Evolutionary conservation across 306 rosid species (phyloP).

Genomic region (Oxytropis ochrocephala): DNA sequence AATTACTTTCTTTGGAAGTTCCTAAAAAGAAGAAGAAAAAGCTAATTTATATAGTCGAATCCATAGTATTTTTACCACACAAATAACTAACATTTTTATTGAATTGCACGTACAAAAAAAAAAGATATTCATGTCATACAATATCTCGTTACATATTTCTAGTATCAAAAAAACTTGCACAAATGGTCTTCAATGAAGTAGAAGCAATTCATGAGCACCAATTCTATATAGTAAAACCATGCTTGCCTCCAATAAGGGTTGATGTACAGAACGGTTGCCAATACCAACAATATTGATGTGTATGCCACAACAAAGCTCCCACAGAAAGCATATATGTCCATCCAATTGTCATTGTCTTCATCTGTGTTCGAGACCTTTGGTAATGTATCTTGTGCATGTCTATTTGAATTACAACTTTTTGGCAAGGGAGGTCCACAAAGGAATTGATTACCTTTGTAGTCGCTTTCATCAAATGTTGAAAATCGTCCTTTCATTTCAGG

Average conservation of each 20-base stretch:
- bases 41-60: no score
- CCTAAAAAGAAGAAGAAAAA: no score
- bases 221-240: neutral
- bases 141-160: neutral
- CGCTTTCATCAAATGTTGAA: conserved; percentile 8
- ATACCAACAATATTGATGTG: neutral
- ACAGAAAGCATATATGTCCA: neutral
- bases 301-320: neutral
- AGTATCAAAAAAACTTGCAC: neutral
- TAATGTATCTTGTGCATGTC: neutral
- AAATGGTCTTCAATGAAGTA: neutral
- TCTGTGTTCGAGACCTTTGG: neutral
- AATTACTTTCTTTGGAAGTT: no score
- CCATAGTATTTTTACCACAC: no score
- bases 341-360: neutral
- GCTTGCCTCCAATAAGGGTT: neutral
- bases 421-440: conserved; percentile 18
- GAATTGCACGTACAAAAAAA: neutral
- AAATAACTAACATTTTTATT: no score
- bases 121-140: neutral
- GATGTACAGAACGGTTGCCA: neutral
- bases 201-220: neutral
- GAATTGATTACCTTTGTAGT: neutral
- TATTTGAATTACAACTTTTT: neutral
- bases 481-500: neutral